These are phyloP conservation scores for Candida insectorum DNA, from an alignment of 805 yeast genomes.

Conservation along the genomic window DNA sequence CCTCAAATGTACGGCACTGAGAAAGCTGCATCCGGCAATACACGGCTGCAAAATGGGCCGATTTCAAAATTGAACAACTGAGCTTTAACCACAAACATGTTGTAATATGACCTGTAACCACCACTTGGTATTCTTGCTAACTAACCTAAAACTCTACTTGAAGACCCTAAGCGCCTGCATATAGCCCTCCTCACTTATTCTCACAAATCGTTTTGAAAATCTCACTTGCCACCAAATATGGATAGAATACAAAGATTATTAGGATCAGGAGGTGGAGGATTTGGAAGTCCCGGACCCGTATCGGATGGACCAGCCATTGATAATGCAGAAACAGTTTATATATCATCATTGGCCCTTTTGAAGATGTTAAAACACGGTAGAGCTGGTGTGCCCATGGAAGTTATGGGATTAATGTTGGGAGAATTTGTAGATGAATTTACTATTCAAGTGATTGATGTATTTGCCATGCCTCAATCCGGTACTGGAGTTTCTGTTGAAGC, in stretches of 20 bases:
- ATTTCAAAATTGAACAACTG: background rate
- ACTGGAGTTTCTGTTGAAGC: constrained; percentile 99
- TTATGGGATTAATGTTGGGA: constrained; percentile 98
- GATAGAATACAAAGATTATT: constrained; percentile 49
- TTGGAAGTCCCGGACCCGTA: constrained; percentile 42
- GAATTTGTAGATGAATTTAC: constrained; percentile 97
- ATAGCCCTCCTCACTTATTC: background rate
- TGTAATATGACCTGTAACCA: too few species aligned
- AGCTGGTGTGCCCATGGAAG: constrained; percentile 78
- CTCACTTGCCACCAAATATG: constrained; percentile 31
- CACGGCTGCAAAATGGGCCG: background rate
- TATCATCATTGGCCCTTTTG: constrained; percentile 88
- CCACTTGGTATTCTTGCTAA: too few species aligned
- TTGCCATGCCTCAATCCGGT: constrained; percentile 99
- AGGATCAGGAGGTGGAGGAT: constrained; percentile 44
- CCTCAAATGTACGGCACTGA: constrained; percentile 1
- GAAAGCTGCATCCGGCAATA: background rate
- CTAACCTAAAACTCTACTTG: too few species aligned
- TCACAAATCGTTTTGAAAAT: background rate
- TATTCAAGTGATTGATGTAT: constrained; percentile 94
- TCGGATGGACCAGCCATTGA: constrained; percentile 82
- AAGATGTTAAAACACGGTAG: constrained; percentile 98
- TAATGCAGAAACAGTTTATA: constrained; percentile 93
- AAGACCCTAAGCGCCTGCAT: too few species aligned
- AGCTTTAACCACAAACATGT: too few species aligned